Evolutionary conservation across 805 yeast genomes (phyloP).

Genomic region (Komagataella pseudopastoris): DNA sequence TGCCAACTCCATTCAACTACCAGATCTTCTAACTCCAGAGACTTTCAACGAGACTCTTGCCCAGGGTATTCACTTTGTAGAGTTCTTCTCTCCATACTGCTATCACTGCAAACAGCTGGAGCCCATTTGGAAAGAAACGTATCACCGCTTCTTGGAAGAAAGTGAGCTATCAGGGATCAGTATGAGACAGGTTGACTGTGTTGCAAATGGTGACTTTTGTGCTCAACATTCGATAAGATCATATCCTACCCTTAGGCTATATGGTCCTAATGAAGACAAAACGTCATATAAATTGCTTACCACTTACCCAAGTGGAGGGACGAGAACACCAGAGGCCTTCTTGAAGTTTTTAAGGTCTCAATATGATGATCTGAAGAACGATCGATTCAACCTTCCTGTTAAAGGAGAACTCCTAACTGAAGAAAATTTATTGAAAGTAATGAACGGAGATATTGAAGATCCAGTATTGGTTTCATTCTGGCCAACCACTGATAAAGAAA

Average conservation of each 20-base stretch:
- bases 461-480: conserved; percentile 55
- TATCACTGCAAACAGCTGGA: conserved; percentile 67
- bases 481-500: conserved; percentile 38
- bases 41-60: conserved; percentile 36
- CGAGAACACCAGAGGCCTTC: conserved; percentile 34
- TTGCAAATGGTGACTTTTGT: conserved; percentile 80
- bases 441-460: conserved; percentile 36
- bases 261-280: conserved; percentile 38
- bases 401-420: conserved; percentile 20
- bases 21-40: conserved; percentile 33
- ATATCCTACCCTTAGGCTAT: conserved; percentile 66
- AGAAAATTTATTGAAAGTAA: conserved; percentile 26
- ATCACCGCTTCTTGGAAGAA: conserved; percentile 34
- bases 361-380: conserved; percentile 30
- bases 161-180: conserved; percentile 29
- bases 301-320: conserved; percentile 32
- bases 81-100: conserved; percentile 87
- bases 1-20: conserved; percentile 16
- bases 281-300: conserved; percentile 21
- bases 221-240: conserved; percentile 41
- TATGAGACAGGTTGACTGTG: conserved; percentile 76
- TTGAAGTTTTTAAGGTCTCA: conserved; percentile 40
- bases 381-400: conserved; percentile 22
- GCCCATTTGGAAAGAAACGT: conserved; percentile 72
- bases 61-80: conserved; percentile 59